Percentiles rank a stretch among this genome's conserved stretches.
Conservation (phyloP, 768 basidiomycete genomes). For the Obba rivulosa region DNA sequence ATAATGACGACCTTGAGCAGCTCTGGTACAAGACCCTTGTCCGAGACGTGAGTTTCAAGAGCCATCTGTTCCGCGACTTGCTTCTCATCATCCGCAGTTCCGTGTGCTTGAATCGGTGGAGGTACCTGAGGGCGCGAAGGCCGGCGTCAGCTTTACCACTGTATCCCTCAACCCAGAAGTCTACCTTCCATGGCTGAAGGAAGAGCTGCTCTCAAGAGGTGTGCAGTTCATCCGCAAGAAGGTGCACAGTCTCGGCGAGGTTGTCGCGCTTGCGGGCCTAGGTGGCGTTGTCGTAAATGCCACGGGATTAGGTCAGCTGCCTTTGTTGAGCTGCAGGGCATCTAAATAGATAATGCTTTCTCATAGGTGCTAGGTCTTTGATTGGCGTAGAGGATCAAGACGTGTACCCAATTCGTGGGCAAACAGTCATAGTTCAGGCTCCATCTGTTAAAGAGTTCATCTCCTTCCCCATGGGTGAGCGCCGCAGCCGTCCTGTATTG, state of each 20-base stretch:
- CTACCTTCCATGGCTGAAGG: conserved; percentile 47
- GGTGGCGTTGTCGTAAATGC: conserved; percentile 50
- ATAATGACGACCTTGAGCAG: conserved; percentile 12
- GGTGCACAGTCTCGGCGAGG: conserved; percentile 41
- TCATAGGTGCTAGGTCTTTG: conserved; percentile 58
- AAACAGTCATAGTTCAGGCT: conserved; percentile 72
- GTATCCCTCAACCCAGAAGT: conserved; percentile 44
- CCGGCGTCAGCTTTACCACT: conserved; percentile 41
- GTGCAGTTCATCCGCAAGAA: conserved; percentile 39
- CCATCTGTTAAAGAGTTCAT: conserved; percentile 49
- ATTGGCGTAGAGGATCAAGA: conserved; percentile 77
- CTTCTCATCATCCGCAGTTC: conserved; percentile 22
- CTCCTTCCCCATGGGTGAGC: conserved; percentile 21
- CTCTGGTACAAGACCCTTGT: conserved; percentile 37
- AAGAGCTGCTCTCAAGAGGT: conserved; percentile 31
- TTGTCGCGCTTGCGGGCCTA: conserved; percentile 32
- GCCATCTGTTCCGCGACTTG: neutral
- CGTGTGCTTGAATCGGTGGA: conserved; percentile 26
- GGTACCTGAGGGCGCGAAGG: conserved; percentile 28
- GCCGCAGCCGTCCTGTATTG: neutral
- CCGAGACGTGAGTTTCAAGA: conserved; percentile 28
- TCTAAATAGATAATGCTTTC: neutral
- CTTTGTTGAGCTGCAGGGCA: neutral
- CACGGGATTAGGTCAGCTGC: conserved; percentile 44
- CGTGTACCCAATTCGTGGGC: conserved; percentile 77